Percentiles rank a stretch among this genome's conserved stretches.
phyloP scores from a whole-genome alignment of 169 alveolate genomes.

The Plasmodium billcollinsi region DNA sequence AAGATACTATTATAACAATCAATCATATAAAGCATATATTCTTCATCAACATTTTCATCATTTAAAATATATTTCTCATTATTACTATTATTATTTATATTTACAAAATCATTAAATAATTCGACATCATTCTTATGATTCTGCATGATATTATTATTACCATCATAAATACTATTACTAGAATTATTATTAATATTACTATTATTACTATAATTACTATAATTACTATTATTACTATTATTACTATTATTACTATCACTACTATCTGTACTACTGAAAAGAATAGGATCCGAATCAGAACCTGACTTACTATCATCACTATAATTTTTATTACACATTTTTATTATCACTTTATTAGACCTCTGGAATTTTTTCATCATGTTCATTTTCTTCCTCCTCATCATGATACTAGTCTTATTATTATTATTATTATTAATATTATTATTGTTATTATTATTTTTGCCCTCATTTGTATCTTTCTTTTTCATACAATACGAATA shows the following conservation, averaged over 20 bases:
- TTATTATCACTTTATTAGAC: slow-evolving; percentile 17
- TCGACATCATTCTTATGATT: neutral
- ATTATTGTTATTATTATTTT: neutral
- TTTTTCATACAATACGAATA: neutral
- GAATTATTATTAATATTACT: too few relatives aligned
- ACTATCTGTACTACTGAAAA: neutral
- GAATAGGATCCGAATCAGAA: neutral
- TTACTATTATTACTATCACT: neutral
- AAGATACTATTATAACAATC: slow-evolving; percentile 68
- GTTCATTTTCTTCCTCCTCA: neutral
- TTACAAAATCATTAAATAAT: too few relatives aligned
- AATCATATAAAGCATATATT: slow-evolving; percentile 17
- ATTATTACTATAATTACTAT: slow-evolving; percentile 5
- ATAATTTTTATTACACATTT: slow-evolving; percentile 38
- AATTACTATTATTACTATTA: neutral
- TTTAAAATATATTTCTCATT: neutral
- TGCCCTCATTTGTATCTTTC: neutral
- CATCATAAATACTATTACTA: too few relatives aligned
- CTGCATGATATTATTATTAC: neutral
- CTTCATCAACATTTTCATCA: slow-evolving; percentile 3
- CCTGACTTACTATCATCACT: slow-evolving; percentile 75
- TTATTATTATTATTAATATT: neutral
- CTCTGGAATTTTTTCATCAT: slow-evolving; percentile 20
- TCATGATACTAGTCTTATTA: neutral
- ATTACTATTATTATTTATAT: too few relatives aligned